Conservation (phyloP, 2,329 filamentous ascomycete species). For the Talaromyces albobiverticillius region DNA sequence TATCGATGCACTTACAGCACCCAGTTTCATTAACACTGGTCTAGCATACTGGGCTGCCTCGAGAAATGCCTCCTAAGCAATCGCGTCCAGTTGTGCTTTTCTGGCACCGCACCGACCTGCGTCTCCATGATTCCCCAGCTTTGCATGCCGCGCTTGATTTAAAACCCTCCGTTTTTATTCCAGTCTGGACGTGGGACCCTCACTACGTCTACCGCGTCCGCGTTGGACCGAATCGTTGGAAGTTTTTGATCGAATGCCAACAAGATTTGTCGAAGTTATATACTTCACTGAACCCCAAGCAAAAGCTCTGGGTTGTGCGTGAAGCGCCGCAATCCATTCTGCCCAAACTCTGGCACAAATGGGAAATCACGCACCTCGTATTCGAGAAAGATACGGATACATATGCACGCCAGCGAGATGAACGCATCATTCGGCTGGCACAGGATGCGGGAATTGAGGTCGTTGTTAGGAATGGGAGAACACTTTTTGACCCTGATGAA, state of each 20-base stretch:
- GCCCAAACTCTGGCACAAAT: slow-evolving; percentile 69
- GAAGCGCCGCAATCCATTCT: slow-evolving; percentile 70
- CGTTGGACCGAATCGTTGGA: slow-evolving; percentile 70
- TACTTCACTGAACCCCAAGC: slow-evolving; percentile 65
- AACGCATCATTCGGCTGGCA: slow-evolving; percentile 57
- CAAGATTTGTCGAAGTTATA: slow-evolving; percentile 66
- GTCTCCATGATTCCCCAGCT: slow-evolving; percentile 73
- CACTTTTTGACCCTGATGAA: slow-evolving; percentile 70
- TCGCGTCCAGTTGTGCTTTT: slow-evolving; percentile 57
- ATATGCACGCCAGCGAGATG: slow-evolving; percentile 66
- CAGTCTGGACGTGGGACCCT: slow-evolving; percentile 77
- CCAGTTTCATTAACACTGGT: too few species aligned
- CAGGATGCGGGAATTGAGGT: slow-evolving; percentile 65
- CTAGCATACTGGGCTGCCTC: too few species aligned
- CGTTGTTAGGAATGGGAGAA: slow-evolving; percentile 62
- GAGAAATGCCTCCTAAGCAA: slow-evolving; percentile 1
- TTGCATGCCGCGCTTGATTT: slow-evolving; percentile 69
- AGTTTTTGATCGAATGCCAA: slow-evolving; percentile 73
- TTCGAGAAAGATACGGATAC: slow-evolving; percentile 78
- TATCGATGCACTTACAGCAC: too few species aligned
- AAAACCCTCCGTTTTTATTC: slow-evolving; percentile 66
- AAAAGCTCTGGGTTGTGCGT: slow-evolving; percentile 68
- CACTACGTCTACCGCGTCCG: slow-evolving; percentile 73
- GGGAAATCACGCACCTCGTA: slow-evolving; percentile 71
- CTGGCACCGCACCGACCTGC: slow-evolving; percentile 76